Conservation (phyloP, 192 early-diverging fungal species). For the Neocallimastix lanati region DNA sequence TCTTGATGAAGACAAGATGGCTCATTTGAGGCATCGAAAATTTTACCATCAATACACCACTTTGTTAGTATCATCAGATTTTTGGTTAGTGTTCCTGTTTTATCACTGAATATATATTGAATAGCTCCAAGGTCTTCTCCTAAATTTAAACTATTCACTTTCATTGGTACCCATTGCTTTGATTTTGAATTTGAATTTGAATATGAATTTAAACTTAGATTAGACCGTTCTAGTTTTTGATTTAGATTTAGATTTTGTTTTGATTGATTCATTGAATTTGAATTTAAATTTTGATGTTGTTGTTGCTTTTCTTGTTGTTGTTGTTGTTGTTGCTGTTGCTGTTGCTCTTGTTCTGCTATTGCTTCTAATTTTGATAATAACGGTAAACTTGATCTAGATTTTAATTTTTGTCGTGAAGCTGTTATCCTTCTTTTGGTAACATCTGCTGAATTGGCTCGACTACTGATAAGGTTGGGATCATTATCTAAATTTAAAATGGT, state of each 20-base stretch:
- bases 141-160: background rate
- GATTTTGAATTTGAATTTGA: background rate
- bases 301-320: no score
- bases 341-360: background rate
- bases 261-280: no score
- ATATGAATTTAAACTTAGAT: no score
- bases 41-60: constrained; percentile 5
- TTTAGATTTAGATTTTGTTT: no score
- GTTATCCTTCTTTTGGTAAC: background rate
- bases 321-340: no score
- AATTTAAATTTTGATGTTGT: no score
- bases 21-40: background rate
- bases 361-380: background rate
- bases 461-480: background rate
- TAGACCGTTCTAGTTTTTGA: no score
- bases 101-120: constrained; percentile 92
- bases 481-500: background rate
- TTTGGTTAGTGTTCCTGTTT: constrained; percentile 29
- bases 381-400: background rate
- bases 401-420: background rate
- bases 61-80: background rate
- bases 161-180: background rate
- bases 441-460: background rate
- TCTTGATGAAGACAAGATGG: background rate
- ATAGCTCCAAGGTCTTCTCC: constrained; percentile 82